Conservation (phyloP, 805 yeast genomes). For the Lipomyces orientalis region DNA sequence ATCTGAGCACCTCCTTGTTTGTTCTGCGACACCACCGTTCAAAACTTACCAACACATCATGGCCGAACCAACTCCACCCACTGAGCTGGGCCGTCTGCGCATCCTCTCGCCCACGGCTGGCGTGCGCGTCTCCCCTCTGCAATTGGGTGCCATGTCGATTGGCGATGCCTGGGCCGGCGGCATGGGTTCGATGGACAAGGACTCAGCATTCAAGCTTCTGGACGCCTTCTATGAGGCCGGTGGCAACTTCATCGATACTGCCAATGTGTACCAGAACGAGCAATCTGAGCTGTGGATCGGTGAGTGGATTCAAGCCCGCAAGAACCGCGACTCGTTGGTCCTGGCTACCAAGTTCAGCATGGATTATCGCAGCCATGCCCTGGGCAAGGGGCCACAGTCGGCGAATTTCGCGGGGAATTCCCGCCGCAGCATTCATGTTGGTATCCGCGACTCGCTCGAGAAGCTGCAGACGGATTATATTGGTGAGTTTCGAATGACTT, state of each 20-base stretch:
- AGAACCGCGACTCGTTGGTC: conserved; percentile 38
- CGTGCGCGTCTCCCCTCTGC: conserved; percentile 40
- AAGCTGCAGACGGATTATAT: conserved; percentile 40
- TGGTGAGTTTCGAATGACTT: conserved; percentile 12
- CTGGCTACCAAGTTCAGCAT: conserved; percentile 47
- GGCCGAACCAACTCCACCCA: not conserved
- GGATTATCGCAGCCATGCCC: not conserved
- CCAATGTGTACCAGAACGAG: conserved; percentile 37
- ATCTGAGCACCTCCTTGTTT: too few species aligned
- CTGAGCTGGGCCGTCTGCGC: conserved; percentile 25
- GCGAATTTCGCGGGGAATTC: conserved; percentile 7
- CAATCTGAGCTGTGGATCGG: conserved; percentile 41
- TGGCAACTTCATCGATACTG: conserved; percentile 41
- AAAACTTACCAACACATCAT: not conserved
- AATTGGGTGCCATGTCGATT: conserved; percentile 40
- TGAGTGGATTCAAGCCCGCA: conserved; percentile 40
- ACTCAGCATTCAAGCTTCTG: conserved; percentile 33
- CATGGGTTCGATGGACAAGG: conserved; percentile 23
- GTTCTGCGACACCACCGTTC: too few species aligned
- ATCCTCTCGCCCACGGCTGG: conserved; percentile 40
- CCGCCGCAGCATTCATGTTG: not conserved
- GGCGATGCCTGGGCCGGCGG: conserved; percentile 38
- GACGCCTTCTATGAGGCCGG: conserved; percentile 39
- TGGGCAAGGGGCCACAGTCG: conserved; percentile 5
- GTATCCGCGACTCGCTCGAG: conserved; percentile 6